These are phyloP conservation scores for Ceratobasidium sp. DNA, from an alignment of 1,284 basidiomycete genomes.

Conservation along the genomic window DNA sequence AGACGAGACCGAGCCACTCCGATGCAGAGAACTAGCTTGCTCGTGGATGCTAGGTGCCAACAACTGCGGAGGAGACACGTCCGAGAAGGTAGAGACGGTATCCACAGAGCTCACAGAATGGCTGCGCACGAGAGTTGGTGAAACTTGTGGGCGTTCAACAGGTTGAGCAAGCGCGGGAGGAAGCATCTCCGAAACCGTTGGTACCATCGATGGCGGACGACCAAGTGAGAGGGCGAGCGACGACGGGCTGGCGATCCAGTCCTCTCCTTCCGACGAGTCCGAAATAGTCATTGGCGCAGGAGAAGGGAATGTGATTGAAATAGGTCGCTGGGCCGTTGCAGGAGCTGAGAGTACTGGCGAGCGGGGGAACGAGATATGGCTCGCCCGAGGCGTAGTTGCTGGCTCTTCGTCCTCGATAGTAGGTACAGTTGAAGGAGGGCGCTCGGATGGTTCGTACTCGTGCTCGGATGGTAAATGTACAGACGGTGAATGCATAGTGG, in stretches of 20 bases:
- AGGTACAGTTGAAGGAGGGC: constrained; percentile 20
- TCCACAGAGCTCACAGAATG: constrained; percentile 27
- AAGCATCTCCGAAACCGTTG: constrained; percentile 30
- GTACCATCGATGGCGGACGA: not conserved
- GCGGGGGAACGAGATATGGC: not conserved
- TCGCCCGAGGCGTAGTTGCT: constrained; percentile 1
- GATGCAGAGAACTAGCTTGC: constrained; percentile 14
- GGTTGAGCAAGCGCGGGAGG: constrained; percentile 19
- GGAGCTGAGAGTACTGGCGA: not conserved
- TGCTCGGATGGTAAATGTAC: not conserved
- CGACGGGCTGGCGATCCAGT: constrained; percentile 38
- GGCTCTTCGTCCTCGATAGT: constrained; percentile 18
- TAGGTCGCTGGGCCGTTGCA: not conserved
- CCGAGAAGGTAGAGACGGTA: constrained; percentile 21
- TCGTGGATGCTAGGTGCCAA: constrained; percentile 23
- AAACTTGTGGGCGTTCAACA: not conserved
- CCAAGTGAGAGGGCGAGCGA: constrained; percentile 32
- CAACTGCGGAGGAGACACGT: constrained; percentile 28
- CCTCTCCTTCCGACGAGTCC: constrained; percentile 8
- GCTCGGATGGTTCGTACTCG: constrained; percentile 1
- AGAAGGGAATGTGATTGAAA: constrained; percentile 27
- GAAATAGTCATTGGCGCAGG: constrained; percentile 37
- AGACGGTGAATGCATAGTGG: not conserved
- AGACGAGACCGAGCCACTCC: constrained; percentile 15
- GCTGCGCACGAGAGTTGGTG: constrained; percentile 6